Evolutionary conservation across 2,329 filamentous ascomycete genomes (phyloP), one percentile per base, ranked within the genome.

Genomic region (Exophiala phaeomuriformis): DNA sequence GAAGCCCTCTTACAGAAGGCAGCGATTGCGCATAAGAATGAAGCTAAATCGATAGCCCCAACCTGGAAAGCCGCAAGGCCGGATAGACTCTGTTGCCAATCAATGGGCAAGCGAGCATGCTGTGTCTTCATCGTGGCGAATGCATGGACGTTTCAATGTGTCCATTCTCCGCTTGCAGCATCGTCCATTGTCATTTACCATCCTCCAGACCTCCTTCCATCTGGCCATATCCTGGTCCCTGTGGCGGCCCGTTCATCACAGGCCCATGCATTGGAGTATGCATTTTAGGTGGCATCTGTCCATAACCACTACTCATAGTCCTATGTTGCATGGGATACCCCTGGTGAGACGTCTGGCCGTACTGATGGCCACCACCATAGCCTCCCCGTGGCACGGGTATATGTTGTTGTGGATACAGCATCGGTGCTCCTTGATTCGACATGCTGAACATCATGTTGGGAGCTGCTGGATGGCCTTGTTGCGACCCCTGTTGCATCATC

Each of bases 401-500:
- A 69, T 86, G 84, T 61, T 86, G 86, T 62, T 86, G 86, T 32
- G 82, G 80, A 55, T 59, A 62, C 19, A 43, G 77, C 75, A 69
- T 85, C 90, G 54, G 55, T 49, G 82, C 81, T 36, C 86, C 85
- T 66, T 89, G 86, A 64, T 83, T 85, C 35, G 56, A 57, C 10
- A 55, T 50, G 45, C 58, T 56, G 45, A 57, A 64, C 59, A 64
- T 64, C 60, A 64, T 63, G 65, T 85, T 88, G 66, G 85, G 85
- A 49, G 77, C 83, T 41, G 85, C 85, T 64, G 84, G 76, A 67
- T 94, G 89, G 39, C 90, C 90, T 68, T 95, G 90, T 65, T 96
- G 91, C 30, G 90, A 96, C 51, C 88, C 88, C 72, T 95, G 89
- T 61, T 90, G 90, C 64, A 85, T 87, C 91, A 97, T 97, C 84